phyloP scores from a whole-genome alignment of 805 yeast species.

The Ogataea haglerorum region DNA sequence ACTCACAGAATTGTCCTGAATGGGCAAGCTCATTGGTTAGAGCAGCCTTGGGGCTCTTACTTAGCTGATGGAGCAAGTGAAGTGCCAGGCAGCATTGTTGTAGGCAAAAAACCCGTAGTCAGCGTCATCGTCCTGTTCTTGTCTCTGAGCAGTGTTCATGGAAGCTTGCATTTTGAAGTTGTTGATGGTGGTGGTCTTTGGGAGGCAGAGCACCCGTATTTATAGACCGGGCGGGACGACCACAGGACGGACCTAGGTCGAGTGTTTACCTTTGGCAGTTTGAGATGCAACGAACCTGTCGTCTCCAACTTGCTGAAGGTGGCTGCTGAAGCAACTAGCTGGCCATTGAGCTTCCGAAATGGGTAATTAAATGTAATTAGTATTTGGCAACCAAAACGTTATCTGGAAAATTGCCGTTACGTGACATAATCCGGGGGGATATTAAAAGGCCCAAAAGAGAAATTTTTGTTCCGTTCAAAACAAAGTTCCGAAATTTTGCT shows the following conservation, averaged over 20 bases:
- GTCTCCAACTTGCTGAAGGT: too few species aligned
- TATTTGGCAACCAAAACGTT: neutral
- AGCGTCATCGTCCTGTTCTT: constrained; percentile 18
- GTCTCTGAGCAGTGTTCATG: constrained; percentile 12
- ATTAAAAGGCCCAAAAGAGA: constrained; percentile 1
- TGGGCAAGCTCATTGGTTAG: too few species aligned
- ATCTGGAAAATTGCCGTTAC: neutral
- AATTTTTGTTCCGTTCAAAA: neutral
- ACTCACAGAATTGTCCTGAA: neutral
- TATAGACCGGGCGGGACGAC: neutral
- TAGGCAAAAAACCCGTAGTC: constrained; percentile 12
- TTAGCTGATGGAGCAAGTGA: constrained; percentile 13
- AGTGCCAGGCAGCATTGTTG: neutral
- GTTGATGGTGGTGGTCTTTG: neutral
- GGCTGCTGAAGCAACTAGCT: too few species aligned
- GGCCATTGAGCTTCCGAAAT: constrained; percentile 2
- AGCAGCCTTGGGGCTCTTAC: neutral
- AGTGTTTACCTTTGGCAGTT: constrained; percentile 2
- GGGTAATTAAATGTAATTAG: neutral
- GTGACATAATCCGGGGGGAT: neutral
- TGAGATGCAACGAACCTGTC: constrained; percentile 3
- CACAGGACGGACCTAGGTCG: neutral
- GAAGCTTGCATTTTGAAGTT: constrained; percentile 9
- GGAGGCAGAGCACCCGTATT: neutral
- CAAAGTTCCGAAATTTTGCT: neutral